phyloP scores from a whole-genome alignment of 345 rosid species.

The Citrus maxima region DNA sequence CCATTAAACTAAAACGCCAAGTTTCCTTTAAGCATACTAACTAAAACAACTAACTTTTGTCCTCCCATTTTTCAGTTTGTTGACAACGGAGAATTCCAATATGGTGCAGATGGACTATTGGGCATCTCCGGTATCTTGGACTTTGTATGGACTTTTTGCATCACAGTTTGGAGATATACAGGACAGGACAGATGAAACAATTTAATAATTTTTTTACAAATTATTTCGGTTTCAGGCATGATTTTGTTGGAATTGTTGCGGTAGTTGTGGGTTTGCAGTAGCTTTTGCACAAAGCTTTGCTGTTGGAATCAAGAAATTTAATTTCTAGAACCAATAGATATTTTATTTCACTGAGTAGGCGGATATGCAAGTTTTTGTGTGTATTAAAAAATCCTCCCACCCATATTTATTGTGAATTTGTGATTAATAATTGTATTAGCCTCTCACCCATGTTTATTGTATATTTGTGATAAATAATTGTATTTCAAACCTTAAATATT shows the following conservation, averaged over 20 bases:
- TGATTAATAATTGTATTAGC: too few species aligned
- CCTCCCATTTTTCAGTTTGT: too few species aligned
- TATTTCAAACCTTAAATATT: too few species aligned
- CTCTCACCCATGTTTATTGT: too few species aligned
- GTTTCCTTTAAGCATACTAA: not conserved
- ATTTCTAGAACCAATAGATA: constrained; percentile 18
- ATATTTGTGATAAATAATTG: too few species aligned
- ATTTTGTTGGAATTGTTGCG: constrained; percentile 15
- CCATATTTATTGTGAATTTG: too few species aligned
- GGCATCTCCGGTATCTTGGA: constrained; percentile 43
- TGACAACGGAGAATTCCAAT: constrained; percentile 32
- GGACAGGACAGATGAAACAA: not conserved
- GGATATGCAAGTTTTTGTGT: too few species aligned
- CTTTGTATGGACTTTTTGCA: constrained; percentile 37
- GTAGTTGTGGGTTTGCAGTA: constrained; percentile 6
- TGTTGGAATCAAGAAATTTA: constrained; percentile 2
- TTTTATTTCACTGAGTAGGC: not conserved
- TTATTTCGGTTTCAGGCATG: constrained; percentile 18
- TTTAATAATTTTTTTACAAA: constrained; percentile 5
- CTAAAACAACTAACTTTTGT: too few species aligned
- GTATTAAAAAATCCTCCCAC: too few species aligned
- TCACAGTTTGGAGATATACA: constrained; percentile 41
- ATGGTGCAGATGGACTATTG: constrained; percentile 57
- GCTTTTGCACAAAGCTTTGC: constrained; percentile 16
- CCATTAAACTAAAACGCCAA: not conserved